phyloP scores from a whole-genome alignment of 345 rosid genomes.

The Heritiera fomes region DNA sequence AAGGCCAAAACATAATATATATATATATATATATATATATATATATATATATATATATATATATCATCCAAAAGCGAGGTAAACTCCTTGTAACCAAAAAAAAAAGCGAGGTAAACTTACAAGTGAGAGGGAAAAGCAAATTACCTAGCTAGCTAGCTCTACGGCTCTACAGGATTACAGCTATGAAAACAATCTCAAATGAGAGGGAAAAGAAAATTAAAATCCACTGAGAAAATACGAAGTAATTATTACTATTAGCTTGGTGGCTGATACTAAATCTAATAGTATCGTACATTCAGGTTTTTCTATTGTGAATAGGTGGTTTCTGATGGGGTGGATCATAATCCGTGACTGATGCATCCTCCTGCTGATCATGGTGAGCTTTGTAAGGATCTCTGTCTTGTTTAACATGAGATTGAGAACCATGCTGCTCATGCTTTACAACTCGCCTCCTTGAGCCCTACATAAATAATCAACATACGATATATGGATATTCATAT shows the following conservation, averaged over 20 bases:
- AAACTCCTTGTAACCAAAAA: background rate
- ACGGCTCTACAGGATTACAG: background rate
- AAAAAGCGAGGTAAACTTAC: background rate
- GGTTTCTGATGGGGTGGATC: slow-evolving; percentile 32
- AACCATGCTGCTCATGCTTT: slow-evolving; percentile 8
- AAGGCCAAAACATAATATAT: background rate
- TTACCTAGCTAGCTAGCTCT: background rate
- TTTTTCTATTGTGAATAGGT: slow-evolving; percentile 34
- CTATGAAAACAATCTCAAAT: background rate
- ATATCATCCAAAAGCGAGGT: background rate
- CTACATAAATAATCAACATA: slow-evolving; percentile 8
- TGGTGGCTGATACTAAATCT: too few species aligned
- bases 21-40: too few species aligned
- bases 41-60: background rate
- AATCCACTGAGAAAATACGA: background rate
- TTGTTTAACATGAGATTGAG: background rate
- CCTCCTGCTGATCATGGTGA: background rate
- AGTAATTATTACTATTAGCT: background rate
- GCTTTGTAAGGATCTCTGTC: background rate
- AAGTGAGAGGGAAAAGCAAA: background rate
- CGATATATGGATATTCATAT: background rate
- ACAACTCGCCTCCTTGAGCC: slow-evolving; percentile 26
- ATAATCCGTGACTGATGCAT: slow-evolving; percentile 29
- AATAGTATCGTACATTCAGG: background rate
- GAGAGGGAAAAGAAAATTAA: background rate